Evolutionary conservation across 495 filamentous ascomycete genomes (phyloP).

Genomic region (Chaetomidium leptoderma): DNA sequence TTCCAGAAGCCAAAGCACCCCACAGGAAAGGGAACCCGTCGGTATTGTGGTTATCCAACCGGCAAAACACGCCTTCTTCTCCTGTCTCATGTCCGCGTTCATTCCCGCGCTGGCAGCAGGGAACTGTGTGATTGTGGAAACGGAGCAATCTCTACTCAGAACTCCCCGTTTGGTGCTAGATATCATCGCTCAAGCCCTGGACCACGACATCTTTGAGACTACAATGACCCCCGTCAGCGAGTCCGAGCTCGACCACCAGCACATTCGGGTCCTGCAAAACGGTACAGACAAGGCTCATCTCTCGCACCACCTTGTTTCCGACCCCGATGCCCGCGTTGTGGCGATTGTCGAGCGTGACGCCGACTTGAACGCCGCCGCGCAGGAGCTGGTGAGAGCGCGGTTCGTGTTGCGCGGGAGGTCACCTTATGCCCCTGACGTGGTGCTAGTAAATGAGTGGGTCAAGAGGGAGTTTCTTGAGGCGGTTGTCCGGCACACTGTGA

Average conservation of each 20-base stretch:
- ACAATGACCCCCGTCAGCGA: background rate
- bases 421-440: conserved; percentile 51
- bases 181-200: background rate
- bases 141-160: background rate
- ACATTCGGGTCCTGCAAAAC: conserved; percentile 9
- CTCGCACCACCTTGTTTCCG: conserved; percentile 27
- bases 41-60: conserved; percentile 54
- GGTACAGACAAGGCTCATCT: background rate
- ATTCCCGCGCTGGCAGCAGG: conserved; percentile 49
- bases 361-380: conserved; percentile 43
- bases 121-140: conserved; percentile 46
- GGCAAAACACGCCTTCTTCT: conserved; percentile 46
- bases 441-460: conserved; percentile 54
- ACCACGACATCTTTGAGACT: conserved; percentile 1
- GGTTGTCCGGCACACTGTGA: conserved; percentile 3
- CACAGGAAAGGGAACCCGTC: conserved; percentile 24
- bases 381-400: conserved; percentile 44
- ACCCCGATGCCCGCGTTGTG: conserved; percentile 34
- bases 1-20: conserved; percentile 38
- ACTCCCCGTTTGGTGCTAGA: conserved; percentile 1
- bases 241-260: conserved; percentile 23
- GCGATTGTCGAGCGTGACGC: conserved; percentile 32
- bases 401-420: conserved; percentile 49
- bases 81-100: conserved; percentile 43
- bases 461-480: conserved; percentile 49